Base-by-base conservation (phyloP, 805 yeast genomes). In the Tetrapisispora namnaoensis region DNA sequence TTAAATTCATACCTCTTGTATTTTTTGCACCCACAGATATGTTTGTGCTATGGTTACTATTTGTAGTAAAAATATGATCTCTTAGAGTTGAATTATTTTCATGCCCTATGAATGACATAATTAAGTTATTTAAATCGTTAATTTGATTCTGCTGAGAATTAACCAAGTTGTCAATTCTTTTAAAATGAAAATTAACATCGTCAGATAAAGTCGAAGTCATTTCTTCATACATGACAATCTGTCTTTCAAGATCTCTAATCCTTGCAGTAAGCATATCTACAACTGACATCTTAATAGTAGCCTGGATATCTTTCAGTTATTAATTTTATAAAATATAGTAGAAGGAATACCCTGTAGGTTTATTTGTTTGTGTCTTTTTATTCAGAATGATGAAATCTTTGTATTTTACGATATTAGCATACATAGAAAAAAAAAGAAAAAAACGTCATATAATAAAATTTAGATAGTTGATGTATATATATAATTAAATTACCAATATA, bases 101-200 rank as follows among this genome's bases (percentile, higher is more conserved):
- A 32, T 42, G 32, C 3, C 44, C 22, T 22, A 45, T 21, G 2
- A 32, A 22, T n/a, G 32, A 32, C n/a, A 38, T 28, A 1, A 45
- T 16, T 20, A 38, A 14, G 32, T 32, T 45, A 41, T 55, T 59
- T 42, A 63, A 49, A 14, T 59, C 60, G 34, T 49, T 53, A 8
- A 63, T 62, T 47, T 61, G 66, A 38, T 58, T 60, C 45, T 62
- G 66, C 45, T 63, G 68, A 2, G 62, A 52, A 22, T 52, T 51
- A 4, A 63, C 50, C 9, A 62, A 48, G 37, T 50, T 49, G 41
- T 63, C 66, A 38, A 62, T 60, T 46, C 56, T 58, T 39, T 63
- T 58, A 50, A 62, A 63, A 48, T 59, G 60, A 18, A 57, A 58
- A 38, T 63, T 66, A 44, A 63, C 44, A 34, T 57, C 57, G 16